A percentile compares a stretch with the other conserved stretches of the same genome.
Conservation (phyloP, 768 basidiomycete species). For the Hygrophorus pudorinus region DNA sequence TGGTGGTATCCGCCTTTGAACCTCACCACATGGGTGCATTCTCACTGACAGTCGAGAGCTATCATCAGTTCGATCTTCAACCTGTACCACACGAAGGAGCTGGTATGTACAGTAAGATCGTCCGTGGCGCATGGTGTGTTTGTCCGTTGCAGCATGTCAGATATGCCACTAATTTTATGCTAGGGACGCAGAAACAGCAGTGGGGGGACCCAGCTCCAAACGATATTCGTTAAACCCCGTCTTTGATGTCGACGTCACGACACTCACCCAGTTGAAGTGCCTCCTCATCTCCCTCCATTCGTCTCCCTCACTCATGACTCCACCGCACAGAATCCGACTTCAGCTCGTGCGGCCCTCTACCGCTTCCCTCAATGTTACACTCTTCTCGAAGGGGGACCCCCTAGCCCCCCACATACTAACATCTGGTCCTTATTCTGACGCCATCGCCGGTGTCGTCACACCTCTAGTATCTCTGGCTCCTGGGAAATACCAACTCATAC, state of each 20-base stretch:
- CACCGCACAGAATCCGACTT: slow-evolving; percentile 54
- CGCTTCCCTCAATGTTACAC: slow-evolving; percentile 48
- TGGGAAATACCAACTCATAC: slow-evolving; percentile 65
- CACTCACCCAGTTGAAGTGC: slow-evolving; percentile 48
- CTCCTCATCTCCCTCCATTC: slow-evolving; percentile 11
- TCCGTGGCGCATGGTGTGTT: slow-evolving; percentile 65
- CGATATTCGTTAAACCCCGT: slow-evolving; percentile 61
- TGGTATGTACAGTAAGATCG: slow-evolving; percentile 70
- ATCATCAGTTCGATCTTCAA: slow-evolving; percentile 48
- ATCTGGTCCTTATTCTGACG: slow-evolving; percentile 75
- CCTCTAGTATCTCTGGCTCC: slow-evolving; percentile 37
- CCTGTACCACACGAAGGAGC: slow-evolving; percentile 80
- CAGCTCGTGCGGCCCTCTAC: slow-evolving; percentile 42
- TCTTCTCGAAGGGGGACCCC: slow-evolving; percentile 30
- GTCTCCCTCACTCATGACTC: background rate
- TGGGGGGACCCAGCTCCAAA: slow-evolving; percentile 57
- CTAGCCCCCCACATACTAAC: slow-evolving; percentile 43
- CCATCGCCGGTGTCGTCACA: slow-evolving; percentile 60
- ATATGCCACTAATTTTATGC: background rate
- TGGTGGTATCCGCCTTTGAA: slow-evolving; percentile 82
- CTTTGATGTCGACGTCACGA: slow-evolving; percentile 49
- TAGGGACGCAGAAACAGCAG: slow-evolving; percentile 48
- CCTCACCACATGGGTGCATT: slow-evolving; percentile 60
- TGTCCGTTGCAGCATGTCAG: background rate
- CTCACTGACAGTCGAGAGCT: slow-evolving; percentile 53